A percentile compares a stretch with the other conserved stretches of the same genome.
Conservation (phyloP, 345 rosid species). For the Ricinus communis region DNA sequence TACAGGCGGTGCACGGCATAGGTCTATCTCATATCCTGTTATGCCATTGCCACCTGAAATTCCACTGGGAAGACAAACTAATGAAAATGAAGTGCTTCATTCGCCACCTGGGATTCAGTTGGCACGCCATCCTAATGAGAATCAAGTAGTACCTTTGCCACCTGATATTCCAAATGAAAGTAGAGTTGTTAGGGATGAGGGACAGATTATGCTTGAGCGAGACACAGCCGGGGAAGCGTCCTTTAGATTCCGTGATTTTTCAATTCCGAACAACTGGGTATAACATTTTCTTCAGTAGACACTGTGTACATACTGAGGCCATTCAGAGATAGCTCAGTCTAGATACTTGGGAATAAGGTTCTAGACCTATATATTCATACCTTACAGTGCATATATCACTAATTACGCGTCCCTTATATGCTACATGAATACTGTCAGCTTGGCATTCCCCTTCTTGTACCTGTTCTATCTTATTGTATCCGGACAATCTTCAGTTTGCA, state of each 20-base stretch:
- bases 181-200: slow-evolving; percentile 18
- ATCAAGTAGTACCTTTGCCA: slow-evolving; percentile 62
- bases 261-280: slow-evolving; percentile 63
- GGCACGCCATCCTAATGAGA: slow-evolving; percentile 52
- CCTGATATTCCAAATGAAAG: slow-evolving; percentile 27
- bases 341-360: not conserved
- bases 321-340: not conserved
- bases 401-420: not conserved
- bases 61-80: slow-evolving; percentile 37
- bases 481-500: not conserved
- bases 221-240: slow-evolving; percentile 78
- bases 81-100: slow-evolving; percentile 63
- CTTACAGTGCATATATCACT: not conserved
- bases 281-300: slow-evolving; percentile 19
- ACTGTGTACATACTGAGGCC: slow-evolving; percentile 5
- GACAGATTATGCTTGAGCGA: slow-evolving; percentile 40
- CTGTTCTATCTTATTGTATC: not conserved
- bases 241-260: slow-evolving; percentile 78
- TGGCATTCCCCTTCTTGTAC: not conserved
- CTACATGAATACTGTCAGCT: not conserved
- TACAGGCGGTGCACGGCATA: slow-evolving; percentile 28
- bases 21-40: slow-evolving; percentile 34
- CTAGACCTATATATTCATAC: too few species aligned
- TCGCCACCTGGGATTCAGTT: slow-evolving; percentile 31
- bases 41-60: slow-evolving; percentile 39